Conservation (phyloP, 148 eudicot genomes). For the Amaranthus hypochondriacus region DNA sequence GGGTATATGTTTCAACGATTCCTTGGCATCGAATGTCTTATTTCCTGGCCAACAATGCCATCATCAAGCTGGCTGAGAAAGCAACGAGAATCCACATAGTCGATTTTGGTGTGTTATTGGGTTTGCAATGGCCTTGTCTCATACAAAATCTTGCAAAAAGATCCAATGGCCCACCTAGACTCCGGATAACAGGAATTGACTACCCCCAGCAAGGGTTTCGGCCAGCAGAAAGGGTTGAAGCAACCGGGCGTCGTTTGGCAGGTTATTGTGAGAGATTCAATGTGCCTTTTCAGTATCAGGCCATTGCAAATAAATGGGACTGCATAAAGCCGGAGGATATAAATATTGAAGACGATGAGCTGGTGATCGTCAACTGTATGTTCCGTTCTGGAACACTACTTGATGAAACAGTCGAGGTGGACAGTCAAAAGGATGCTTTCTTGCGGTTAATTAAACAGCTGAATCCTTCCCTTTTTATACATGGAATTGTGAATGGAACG, state of each 20-base stretch:
- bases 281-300: conserved; percentile 42
- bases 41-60: conserved; percentile 24
- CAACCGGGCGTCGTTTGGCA: conserved; percentile 40
- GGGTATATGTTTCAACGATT: conserved; percentile 26
- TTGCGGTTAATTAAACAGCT: conserved; percentile 35
- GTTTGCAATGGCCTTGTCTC: conserved; percentile 44
- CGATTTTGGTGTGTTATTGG: conserved; percentile 39
- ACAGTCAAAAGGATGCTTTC: conserved; percentile 48
- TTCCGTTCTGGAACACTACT: conserved; percentile 33
- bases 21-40: conserved; percentile 34
- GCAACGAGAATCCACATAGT: conserved; percentile 38
- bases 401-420: conserved; percentile 40
- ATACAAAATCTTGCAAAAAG: conserved; percentile 33
- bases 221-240: conserved; percentile 41
- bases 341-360: conserved; percentile 30
- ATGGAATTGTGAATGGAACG: conserved; percentile 44
- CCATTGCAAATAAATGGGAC: conserved; percentile 37
- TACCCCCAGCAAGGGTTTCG: conserved; percentile 47
- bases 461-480: conserved; percentile 48
- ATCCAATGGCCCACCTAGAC: conserved; percentile 35
- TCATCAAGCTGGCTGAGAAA: conserved; percentile 24
- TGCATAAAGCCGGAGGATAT: conserved; percentile 34
- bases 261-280: conserved; percentile 45
- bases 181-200: conserved; percentile 46
- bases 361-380: conserved; percentile 43